phyloP scores from a whole-genome alignment of 1,139 yeast genomes.

The Wickerhamiella pararugosa region DNA sequence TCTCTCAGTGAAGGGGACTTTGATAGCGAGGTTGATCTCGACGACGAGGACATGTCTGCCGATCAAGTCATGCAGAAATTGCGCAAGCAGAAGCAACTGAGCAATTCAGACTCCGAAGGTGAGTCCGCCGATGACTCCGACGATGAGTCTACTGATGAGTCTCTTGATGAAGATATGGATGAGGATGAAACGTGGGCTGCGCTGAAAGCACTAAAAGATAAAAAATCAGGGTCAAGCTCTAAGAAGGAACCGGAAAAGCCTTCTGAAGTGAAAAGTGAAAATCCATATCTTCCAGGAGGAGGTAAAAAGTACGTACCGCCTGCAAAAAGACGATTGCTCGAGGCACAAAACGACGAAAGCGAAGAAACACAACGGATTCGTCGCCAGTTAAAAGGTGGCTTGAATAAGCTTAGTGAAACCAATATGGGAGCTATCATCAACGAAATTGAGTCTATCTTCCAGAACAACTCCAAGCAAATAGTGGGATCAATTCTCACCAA shows the following conservation, averaged over 20 bases:
- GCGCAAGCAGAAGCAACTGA: slow-evolving; percentile 8
- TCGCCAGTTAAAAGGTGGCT: slow-evolving; percentile 57
- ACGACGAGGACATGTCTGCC: slow-evolving; percentile 13
- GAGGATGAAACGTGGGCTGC: slow-evolving; percentile 15
- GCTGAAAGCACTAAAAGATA: slow-evolving; percentile 17
- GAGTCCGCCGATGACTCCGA: slow-evolving; percentile 14
- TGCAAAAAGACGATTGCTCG: slow-evolving; percentile 46
- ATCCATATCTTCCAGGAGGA: slow-evolving; percentile 76
- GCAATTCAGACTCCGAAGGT: slow-evolving; percentile 4
- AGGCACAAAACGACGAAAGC: slow-evolving; percentile 24
- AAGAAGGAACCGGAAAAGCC: slow-evolving; percentile 12
- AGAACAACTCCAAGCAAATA: slow-evolving; percentile 54
- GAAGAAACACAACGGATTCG: slow-evolving; percentile 39
- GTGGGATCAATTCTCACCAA: slow-evolving; percentile 57
- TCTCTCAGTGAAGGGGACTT: slow-evolving; percentile 6
- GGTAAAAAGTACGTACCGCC: slow-evolving; percentile 59
- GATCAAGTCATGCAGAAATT: slow-evolving; percentile 15
- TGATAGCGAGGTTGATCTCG: slow-evolving; percentile 13
- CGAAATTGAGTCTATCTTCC: slow-evolving; percentile 49
- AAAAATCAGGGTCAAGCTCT: slow-evolving; percentile 1
- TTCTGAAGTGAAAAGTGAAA: slow-evolving; percentile 33
- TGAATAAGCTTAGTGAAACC: slow-evolving; percentile 78
- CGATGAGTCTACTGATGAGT: slow-evolving; percentile 10
- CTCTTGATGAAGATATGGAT: slow-evolving; percentile 15
- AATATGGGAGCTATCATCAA: slow-evolving; percentile 57